These are phyloP conservation scores for Aschersonia sp. DNA, from an alignment of 2,329 filamentous ascomycete genomes.

Conservation along the genomic window DNA sequence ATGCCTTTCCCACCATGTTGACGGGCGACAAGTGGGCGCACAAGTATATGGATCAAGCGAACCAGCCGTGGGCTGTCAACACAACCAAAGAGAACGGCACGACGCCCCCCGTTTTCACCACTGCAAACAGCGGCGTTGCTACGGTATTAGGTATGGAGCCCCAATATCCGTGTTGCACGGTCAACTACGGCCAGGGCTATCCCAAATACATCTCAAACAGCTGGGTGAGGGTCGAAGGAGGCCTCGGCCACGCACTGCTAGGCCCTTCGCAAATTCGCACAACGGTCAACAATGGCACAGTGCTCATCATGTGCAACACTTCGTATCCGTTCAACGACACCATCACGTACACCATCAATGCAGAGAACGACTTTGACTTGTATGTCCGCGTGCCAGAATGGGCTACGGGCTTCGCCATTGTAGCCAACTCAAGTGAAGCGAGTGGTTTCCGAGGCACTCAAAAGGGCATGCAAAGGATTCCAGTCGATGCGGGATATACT, in stretches of 20 bases:
- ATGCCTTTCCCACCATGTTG: slow-evolving; percentile 35
- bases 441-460: background rate
- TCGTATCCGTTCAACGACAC: slow-evolving; percentile 25
- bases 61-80: slow-evolving; percentile 31
- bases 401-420: slow-evolving; percentile 2
- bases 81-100: slow-evolving; percentile 19
- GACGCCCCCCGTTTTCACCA: slow-evolving; percentile 25
- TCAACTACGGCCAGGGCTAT: slow-evolving; percentile 42
- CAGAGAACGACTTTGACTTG: slow-evolving; percentile 12
- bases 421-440: background rate
- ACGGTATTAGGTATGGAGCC: slow-evolving; percentile 34
- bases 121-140: slow-evolving; percentile 24
- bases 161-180: slow-evolving; percentile 40
- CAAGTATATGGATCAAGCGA: slow-evolving; percentile 39
- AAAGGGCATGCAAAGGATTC: slow-evolving; percentile 10
- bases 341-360: slow-evolving; percentile 13
- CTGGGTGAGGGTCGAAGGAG: slow-evolving; percentile 27
- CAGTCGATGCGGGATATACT: slow-evolving; percentile 7
- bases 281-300: slow-evolving; percentile 13
- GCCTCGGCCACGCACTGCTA: slow-evolving; percentile 35
- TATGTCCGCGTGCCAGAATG: slow-evolving; percentile 15
- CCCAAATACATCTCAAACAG: slow-evolving; percentile 37
- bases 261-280: slow-evolving; percentile 27
- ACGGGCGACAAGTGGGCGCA: slow-evolving; percentile 38
- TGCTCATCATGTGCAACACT: slow-evolving; percentile 30